Base-by-base conservation (phyloP, 2,329 filamentous ascomycete genomes). In the Cladosporium sp. region DNA sequence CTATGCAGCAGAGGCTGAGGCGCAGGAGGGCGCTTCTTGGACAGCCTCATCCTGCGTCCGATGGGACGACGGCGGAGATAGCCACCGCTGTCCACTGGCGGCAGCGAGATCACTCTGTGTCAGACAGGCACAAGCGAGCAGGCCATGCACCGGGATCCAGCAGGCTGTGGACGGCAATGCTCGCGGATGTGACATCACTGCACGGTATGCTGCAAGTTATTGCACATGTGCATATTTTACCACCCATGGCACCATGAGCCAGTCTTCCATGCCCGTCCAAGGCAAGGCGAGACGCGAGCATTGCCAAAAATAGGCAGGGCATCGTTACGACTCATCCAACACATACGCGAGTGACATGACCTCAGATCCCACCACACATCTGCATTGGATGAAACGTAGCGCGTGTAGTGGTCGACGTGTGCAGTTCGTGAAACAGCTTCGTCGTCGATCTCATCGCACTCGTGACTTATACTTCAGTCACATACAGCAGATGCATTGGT, bases 121-220 rank as follows among this genome's bases (percentile, higher is more conserved):
- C 30, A 34, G 30, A 47, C 43, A 47, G 43, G 43, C 43, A 47
- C 43, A 47, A 47, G 43, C 43, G 43, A 47, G 43, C 25, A 28
- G 15, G 17, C 43, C 43, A 47, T 30, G 43, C 43, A 30, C 43
- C 25, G 25, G 43, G n/a, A 30, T n/a, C 15, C 25, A 12, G 30
- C 30, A 34, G 30, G 30, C 30, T 47, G 7, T 47, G 43, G 43
- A 47, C 43, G 43, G 43, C 15, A 28, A 47, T 47, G 43, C 43
- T 47, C 22, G 43, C 43, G 47, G 30, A 19, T 14, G 47, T 50
- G 47, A 50, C 47, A 50, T 50, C 47, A 50, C 47, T n/a, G 42
- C 42, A 22, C 42, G 3, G 9, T 34, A n/a, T 15, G 45, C 45
- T 47, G 43, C 43, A 47, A 47, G 43, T 22, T 28, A 8, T 50